phyloP scores from a whole-genome alignment of 441 rosid species.

The Gossypium davidsonii region DNA sequence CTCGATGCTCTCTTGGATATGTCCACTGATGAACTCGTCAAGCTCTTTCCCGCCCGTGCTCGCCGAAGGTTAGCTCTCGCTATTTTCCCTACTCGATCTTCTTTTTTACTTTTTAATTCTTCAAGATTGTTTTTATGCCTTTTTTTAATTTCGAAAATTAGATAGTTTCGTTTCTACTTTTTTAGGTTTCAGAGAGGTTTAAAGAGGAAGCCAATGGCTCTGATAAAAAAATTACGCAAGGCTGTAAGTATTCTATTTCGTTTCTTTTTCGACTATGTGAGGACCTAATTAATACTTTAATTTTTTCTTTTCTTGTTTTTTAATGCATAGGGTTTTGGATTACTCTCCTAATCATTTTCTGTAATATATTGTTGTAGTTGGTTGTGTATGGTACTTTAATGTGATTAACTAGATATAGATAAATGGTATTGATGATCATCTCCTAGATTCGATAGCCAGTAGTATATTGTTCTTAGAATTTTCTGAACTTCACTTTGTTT shows the following conservation, averaged over 20 bases:
- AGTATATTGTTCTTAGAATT: neutral
- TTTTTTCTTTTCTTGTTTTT: neutral
- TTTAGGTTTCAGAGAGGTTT: slow-evolving; percentile 54
- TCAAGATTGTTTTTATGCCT: too few relatives aligned
- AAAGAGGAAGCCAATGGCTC: slow-evolving; percentile 67
- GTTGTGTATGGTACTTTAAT: neutral
- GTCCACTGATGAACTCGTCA: slow-evolving; percentile 70
- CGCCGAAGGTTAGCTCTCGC: slow-evolving; percentile 44
- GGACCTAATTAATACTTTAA: neutral
- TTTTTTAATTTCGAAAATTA: neutral
- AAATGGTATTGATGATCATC: neutral
- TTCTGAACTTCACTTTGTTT: neutral
- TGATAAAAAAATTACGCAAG: slow-evolving; percentile 67
- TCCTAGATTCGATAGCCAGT: neutral
- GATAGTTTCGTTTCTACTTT: neutral
- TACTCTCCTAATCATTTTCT: neutral
- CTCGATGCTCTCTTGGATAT: slow-evolving; percentile 61
- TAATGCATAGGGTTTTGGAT: neutral
- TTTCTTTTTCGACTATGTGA: neutral
- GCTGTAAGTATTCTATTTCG: slow-evolving; percentile 31
- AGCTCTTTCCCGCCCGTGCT: slow-evolving; percentile 59
- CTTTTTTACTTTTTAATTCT: neutral
- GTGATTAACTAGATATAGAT: neutral
- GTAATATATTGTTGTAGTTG: neutral
- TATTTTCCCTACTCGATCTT: neutral